A percentile compares a stretch with the other conserved stretches of the same genome.
Evolutionary conservation across 805 yeast species (phyloP).

Genomic region (Ogataea methanolica): DNA sequence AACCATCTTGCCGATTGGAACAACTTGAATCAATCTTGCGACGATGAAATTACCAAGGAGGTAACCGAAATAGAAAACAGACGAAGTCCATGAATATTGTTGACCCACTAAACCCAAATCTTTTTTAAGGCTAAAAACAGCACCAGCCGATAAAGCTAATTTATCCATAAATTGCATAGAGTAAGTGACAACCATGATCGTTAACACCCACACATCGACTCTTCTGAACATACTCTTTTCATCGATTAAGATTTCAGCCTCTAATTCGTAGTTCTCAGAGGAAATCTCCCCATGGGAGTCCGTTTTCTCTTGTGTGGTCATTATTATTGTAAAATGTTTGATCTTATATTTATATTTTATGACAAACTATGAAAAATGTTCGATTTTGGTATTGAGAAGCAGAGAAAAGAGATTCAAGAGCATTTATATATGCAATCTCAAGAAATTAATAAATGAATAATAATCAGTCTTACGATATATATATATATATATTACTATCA

Average conservation of each 20-base stretch:
- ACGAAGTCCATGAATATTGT: constrained; percentile 31
- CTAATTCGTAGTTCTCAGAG: constrained; percentile 2
- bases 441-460: background rate
- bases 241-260: constrained; percentile 11
- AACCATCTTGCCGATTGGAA: constrained; percentile 52
- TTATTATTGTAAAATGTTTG: background rate
- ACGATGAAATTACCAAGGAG: constrained; percentile 51
- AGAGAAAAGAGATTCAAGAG: background rate
- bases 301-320: background rate
- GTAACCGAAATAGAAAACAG: constrained; percentile 51
- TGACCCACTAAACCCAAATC: constrained; percentile 47
- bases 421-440: background rate
- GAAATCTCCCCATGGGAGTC: background rate
- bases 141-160: constrained; percentile 44
- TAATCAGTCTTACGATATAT: background rate
- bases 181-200: constrained; percentile 46
- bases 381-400: no score
- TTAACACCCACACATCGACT: constrained; percentile 45
- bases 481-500: background rate
- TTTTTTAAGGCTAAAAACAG: constrained; percentile 49
- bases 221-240: constrained; percentile 29
- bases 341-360: background rate
- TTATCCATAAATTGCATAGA: constrained; percentile 54
- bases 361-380: background rate
- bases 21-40: constrained; percentile 43